These are phyloP conservation scores for Penicillium sp. DNA, from an alignment of 2,329 filamentous ascomycete genomes.

Conservation along the genomic window DNA sequence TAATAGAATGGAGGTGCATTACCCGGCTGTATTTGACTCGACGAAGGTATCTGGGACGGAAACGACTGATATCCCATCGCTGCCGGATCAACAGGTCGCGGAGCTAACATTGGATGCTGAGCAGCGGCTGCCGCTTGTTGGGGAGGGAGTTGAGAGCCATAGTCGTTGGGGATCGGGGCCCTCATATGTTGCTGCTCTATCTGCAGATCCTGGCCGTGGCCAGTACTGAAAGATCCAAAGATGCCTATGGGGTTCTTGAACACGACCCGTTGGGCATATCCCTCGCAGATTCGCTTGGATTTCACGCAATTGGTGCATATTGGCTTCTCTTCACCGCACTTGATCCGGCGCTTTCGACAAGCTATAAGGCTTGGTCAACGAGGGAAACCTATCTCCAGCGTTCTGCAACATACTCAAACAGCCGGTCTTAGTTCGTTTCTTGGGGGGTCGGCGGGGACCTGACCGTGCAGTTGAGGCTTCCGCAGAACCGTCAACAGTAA, in stretches of 20 bases:
- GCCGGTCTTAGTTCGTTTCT: constrained; percentile 85
- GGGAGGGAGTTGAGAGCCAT: constrained; percentile 21
- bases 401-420: constrained; percentile 69
- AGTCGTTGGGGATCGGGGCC: constrained; percentile 22
- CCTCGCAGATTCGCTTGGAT: constrained; percentile 48
- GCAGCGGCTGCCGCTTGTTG: constrained; percentile 32
- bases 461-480: constrained; percentile 21
- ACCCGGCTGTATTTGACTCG: constrained; percentile 1
- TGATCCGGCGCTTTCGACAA: constrained; percentile 91
- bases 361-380: constrained; percentile 52
- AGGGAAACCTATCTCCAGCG: neutral
- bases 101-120: constrained; percentile 38
- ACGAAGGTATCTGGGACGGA: constrained; percentile 3
- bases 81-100: constrained; percentile 26
- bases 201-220: constrained; percentile 23
- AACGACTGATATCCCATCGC: constrained; percentile 14
- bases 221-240: constrained; percentile 25
- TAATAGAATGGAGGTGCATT: constrained; percentile 21
- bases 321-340: constrained; percentile 80
- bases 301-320: constrained; percentile 50
- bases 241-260: constrained; percentile 44
- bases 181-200: constrained; percentile 23
- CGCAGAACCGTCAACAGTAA: neutral
- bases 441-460: constrained; percentile 37
- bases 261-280: constrained; percentile 44